phyloP scores from a whole-genome alignment of 208 protist species.

The Crithidia expoeki region DNA sequence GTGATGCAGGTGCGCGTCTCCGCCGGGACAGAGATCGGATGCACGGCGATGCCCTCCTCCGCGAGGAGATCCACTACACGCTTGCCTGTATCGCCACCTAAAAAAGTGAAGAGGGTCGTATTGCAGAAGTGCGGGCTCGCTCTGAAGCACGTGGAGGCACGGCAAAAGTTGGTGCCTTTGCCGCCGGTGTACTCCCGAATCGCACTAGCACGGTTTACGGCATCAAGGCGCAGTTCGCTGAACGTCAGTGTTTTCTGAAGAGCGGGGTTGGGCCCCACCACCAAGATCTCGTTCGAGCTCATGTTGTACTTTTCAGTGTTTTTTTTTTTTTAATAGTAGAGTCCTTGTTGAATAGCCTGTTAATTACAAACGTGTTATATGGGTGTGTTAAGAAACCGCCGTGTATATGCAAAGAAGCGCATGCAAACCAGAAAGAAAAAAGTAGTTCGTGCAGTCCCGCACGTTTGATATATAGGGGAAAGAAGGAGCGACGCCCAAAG shows the following conservation, averaged over 20 bases:
- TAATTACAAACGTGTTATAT: too few species aligned
- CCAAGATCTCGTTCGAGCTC: constrained; percentile 23
- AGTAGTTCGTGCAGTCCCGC: too few species aligned
- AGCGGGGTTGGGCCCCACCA: constrained; percentile 41
- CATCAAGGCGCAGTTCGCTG: constrained; percentile 25
- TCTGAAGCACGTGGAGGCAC: constrained; percentile 29
- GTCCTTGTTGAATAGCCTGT: too few species aligned
- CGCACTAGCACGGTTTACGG: constrained; percentile 36
- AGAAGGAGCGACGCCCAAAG: too few species aligned
- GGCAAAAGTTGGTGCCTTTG: constrained; percentile 54
- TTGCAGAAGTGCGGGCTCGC: constrained; percentile 13
- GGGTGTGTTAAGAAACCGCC: too few species aligned
- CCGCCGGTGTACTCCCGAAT: constrained; percentile 38
- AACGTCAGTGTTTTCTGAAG: constrained; percentile 46
- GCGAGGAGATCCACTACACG: constrained; percentile 26
- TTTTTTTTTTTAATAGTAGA: too few species aligned
- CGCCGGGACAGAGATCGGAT: constrained; percentile 16
- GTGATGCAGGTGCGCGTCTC: constrained; percentile 47
- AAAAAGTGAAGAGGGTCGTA: constrained; percentile 34
- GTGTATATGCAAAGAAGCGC: too few species aligned
- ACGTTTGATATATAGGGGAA: too few species aligned
- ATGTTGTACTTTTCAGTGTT: too few species aligned
- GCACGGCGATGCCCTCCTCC: constrained; percentile 32
- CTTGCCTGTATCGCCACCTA: constrained; percentile 34
- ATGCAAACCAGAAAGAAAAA: too few species aligned